These are phyloP conservation scores for Aechmea fasciata DNA, from an alignment of 176 grass and related monocot genomes.

Conservation along the genomic window DNA sequence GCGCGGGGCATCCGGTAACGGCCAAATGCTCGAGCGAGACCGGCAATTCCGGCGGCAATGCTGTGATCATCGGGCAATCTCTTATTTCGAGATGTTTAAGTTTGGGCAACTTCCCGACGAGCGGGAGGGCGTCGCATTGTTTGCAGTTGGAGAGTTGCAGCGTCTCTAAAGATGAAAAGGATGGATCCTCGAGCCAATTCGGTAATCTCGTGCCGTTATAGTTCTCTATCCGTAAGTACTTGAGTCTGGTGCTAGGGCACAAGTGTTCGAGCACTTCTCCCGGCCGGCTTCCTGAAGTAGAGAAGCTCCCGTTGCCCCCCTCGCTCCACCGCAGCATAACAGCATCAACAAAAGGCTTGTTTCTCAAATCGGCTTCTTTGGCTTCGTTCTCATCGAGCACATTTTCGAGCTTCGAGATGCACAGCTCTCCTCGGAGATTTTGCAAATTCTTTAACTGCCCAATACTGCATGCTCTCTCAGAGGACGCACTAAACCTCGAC, in stretches of 20 bases:
- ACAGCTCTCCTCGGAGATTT: conserved; percentile 14
- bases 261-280: conserved; percentile 17
- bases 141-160: conserved; percentile 21
- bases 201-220: conserved; percentile 22
- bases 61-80: conserved; percentile 4
- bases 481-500: conserved; percentile 20
- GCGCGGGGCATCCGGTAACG: not conserved
- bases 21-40: not conserved
- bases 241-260: conserved; percentile 10
- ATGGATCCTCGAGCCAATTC: conserved; percentile 16
- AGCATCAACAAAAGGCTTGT: not conserved
- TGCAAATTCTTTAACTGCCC: conserved; percentile 8
- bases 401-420: conserved; percentile 34
- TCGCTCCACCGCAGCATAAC: conserved; percentile 17
- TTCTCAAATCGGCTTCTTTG: not conserved
- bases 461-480: not conserved
- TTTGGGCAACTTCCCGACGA: conserved; percentile 8
- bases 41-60: not conserved
- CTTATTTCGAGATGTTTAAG: conserved; percentile 10
- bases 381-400: conserved; percentile 9
- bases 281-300: not conserved
- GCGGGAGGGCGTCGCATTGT: conserved; percentile 6
- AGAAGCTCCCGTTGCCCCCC: not conserved
- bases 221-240: conserved; percentile 25
- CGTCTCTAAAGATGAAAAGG: conserved; percentile 20